Evolutionary conservation across 345 rosid species (phyloP).

Genomic region (Melastoma malabathricum): DNA sequence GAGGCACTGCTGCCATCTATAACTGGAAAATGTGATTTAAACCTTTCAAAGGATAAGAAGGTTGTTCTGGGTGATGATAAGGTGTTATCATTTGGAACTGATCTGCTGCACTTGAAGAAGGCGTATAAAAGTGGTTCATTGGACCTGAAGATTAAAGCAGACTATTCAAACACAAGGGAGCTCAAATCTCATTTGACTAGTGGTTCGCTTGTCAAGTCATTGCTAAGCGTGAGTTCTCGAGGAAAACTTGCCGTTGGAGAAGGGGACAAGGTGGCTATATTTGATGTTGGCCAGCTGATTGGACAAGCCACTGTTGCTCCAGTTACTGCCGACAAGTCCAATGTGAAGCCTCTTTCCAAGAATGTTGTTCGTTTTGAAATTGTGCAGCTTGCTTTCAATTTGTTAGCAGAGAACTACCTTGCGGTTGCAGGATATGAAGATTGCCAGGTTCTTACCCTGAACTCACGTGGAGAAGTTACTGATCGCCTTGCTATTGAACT

Average conservation of each 20-base stretch:
- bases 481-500: constrained; percentile 97
- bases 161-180: constrained; percentile 86
- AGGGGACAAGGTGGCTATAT: constrained; percentile 97
- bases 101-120: constrained; percentile 85
- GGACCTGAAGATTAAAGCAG: constrained; percentile 93
- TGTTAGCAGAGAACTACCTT: constrained; percentile 76
- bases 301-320: constrained; percentile 88
- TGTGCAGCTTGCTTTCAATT: constrained; percentile 78
- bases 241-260: constrained; percentile 99
- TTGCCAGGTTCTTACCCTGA: constrained; percentile 82
- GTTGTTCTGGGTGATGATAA: constrained; percentile 60
- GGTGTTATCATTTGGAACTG: constrained; percentile 62
- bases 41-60: constrained; percentile 56
- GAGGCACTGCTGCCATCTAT: constrained; percentile 63
- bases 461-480: constrained; percentile 91
- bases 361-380: constrained; percentile 93
- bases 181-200: constrained; percentile 71
- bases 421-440: constrained; percentile 98
- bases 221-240: constrained; percentile 82
- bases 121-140: constrained; percentile 97
- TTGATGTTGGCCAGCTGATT: constrained; percentile 84
- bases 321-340: constrained; percentile 88
- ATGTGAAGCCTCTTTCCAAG: constrained; percentile 90
- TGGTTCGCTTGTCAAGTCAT: constrained; percentile 88
- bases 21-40: constrained; percentile 58